A percentile compares a stretch with the other conserved stretches of the same genome.
These are phyloP conservation scores for Tylopilus orsonianus DNA, from an alignment of 1,284 basidiomycete genomes.

Conservation along the genomic window DNA sequence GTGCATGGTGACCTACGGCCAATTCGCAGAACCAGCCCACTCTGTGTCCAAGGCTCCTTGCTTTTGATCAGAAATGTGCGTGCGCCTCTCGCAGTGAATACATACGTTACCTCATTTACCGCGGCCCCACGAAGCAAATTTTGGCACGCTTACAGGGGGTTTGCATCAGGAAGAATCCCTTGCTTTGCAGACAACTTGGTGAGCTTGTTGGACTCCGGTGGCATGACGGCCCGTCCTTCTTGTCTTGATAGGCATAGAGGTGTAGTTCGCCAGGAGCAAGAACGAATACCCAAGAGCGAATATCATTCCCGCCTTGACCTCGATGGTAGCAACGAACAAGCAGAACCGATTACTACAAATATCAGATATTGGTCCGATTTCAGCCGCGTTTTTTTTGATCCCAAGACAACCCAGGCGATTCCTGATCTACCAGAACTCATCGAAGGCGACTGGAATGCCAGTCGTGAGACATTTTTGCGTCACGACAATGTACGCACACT, in stretches of 20 bases:
- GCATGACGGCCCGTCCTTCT: slow-evolving; percentile 2
- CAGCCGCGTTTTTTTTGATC: slow-evolving; percentile 65
- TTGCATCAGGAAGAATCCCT: slow-evolving; percentile 22
- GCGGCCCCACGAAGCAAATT: slow-evolving; percentile 48
- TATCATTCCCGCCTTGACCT: slow-evolving; percentile 55
- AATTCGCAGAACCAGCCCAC: slow-evolving; percentile 51
- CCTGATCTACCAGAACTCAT: slow-evolving; percentile 51
- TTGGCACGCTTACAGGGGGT: slow-evolving; percentile 53
- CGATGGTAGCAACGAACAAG: slow-evolving; percentile 27
- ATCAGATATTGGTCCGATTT: slow-evolving; percentile 80
- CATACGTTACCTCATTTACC: slow-evolving; percentile 9
- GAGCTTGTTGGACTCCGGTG: slow-evolving; percentile 8
- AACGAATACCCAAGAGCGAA: slow-evolving; percentile 48
- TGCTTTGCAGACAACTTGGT: slow-evolving; percentile 37
- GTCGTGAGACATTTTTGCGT: slow-evolving; percentile 49
- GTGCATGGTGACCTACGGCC: slow-evolving; percentile 10
- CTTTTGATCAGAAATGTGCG: slow-evolving; percentile 67
- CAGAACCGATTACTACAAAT: slow-evolving; percentile 24
- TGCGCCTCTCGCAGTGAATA: slow-evolving; percentile 5
- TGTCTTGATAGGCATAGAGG: slow-evolving; percentile 46
- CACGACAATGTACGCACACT: slow-evolving; percentile 50
- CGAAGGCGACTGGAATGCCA: slow-evolving; percentile 57
- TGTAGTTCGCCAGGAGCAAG: slow-evolving; percentile 53
- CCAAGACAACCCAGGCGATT: slow-evolving; percentile 61
- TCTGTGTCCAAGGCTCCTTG: slow-evolving; percentile 60